phyloP scores from a whole-genome alignment of 2,329 filamentous ascomycete genomes.

The Xylariaceae sp. region DNA sequence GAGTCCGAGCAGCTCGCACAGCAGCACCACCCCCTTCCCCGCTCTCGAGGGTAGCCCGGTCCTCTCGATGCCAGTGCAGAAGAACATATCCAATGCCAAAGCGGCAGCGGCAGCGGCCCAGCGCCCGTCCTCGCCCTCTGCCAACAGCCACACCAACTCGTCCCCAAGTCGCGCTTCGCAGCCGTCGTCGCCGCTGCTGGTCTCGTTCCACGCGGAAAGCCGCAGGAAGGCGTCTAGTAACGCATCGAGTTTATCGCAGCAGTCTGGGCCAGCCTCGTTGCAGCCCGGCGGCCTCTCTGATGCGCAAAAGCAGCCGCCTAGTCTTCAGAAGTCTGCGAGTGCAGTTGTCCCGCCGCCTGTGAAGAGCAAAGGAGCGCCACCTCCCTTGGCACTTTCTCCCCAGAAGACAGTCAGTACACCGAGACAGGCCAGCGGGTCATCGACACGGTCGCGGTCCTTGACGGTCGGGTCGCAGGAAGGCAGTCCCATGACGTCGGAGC shows the following conservation, averaged over 20 bases:
- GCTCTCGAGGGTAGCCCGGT: constrained; percentile 81
- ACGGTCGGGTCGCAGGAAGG: constrained; percentile 94
- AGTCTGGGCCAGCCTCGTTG: constrained; percentile 58
- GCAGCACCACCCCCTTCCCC: constrained; percentile 55
- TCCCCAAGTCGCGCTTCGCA: constrained; percentile 79
- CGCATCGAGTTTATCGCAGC: constrained; percentile 76
- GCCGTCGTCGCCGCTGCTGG: constrained; percentile 84
- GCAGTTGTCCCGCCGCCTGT: constrained; percentile 50
- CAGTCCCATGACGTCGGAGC: constrained; percentile 64
- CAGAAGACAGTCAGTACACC: constrained; percentile 58
- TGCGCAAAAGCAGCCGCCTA: constrained; percentile 56
- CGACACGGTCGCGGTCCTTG: constrained; percentile 75
- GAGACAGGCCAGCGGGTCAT: constrained; percentile 54
- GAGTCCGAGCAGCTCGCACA: constrained; percentile 39
- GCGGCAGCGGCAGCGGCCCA: constrained; percentile 48
- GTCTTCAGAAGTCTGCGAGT: constrained; percentile 55
- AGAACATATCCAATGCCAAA: constrained; percentile 78
- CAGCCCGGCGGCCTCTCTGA: constrained; percentile 71
- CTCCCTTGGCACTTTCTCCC: constrained; percentile 52
- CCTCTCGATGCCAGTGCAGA: constrained; percentile 71
- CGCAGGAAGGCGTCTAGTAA: constrained; percentile 89
- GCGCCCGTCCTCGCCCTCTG: constrained; percentile 81
- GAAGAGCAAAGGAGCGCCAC: constrained; percentile 47
- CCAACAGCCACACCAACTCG: constrained; percentile 70
- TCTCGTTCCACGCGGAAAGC: constrained; percentile 85